Evolutionary conservation across 768 basidiomycete genomes (phyloP).

Genomic region (Amanita rimosa): DNA sequence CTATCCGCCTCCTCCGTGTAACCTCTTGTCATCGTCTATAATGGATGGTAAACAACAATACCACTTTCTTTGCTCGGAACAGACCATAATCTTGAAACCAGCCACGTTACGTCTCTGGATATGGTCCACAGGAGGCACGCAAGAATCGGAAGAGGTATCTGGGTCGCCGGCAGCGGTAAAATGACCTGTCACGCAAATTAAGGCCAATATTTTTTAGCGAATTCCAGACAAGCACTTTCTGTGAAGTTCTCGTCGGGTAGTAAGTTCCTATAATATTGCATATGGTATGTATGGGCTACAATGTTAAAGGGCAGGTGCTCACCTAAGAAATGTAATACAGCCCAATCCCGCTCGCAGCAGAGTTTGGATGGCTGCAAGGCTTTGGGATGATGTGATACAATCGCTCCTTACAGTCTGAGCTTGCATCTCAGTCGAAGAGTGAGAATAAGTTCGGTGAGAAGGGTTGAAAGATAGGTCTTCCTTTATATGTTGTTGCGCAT

Average conservation of each 20-base stretch:
- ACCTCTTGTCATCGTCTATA: conserved; percentile 54
- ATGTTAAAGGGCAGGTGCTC: background rate
- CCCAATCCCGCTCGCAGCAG: conserved; percentile 63
- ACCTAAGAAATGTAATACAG: conserved; percentile 72
- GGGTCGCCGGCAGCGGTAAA: conserved; percentile 41
- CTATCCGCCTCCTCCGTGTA: conserved; percentile 77
- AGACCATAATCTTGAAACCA: conserved; percentile 60
- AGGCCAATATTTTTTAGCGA: background rate
- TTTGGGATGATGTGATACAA: conserved; percentile 44
- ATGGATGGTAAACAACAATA: background rate
- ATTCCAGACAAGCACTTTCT: conserved; percentile 32
- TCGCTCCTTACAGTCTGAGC: conserved; percentile 22
- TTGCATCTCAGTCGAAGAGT: conserved; percentile 16
- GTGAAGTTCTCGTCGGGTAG: conserved; percentile 74
- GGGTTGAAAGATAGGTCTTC: background rate
- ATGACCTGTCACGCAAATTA: conserved; percentile 28
- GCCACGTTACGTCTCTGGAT: conserved; percentile 34
- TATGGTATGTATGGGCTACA: background rate
- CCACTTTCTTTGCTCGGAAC: background rate
- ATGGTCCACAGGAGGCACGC: conserved; percentile 16
- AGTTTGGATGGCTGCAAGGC: conserved; percentile 61
- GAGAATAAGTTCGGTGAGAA: background rate
- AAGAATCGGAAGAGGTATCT: conserved; percentile 24
- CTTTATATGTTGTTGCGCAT: conserved; percentile 1
- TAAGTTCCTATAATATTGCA: conserved; percentile 39